Evolutionary conservation across 2,329 filamentous ascomycete species (phyloP), one percentile per base, ranked within the genome.

Genomic region (Cladosporium velox): DNA sequence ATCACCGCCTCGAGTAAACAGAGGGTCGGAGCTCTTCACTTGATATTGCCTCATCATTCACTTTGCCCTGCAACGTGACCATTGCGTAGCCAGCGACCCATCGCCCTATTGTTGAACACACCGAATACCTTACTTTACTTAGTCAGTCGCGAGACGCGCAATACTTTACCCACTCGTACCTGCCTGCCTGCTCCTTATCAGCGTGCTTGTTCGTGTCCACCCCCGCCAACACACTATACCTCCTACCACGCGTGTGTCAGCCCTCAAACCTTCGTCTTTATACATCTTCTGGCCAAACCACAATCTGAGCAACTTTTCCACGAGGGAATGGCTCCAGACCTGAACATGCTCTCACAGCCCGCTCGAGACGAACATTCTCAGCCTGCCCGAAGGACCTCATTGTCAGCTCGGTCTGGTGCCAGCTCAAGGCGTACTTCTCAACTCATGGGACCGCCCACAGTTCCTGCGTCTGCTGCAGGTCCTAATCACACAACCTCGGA

Each of bases 241-340:
- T 61, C 34, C 34, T 24, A 21, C 54, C 54, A 5, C 30, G 14
- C 30, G 18, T 30, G 49, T 47, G n/a, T 47, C 41, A 47, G 41
- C 41, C 41, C 41, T 47, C n/a, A 8, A 47, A 47, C 41, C n/a
- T 47, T 47, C 41, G 1, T 21, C 41, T 21, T 24, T 24, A 21
- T 47, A 21, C 41, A 24, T 21, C 41, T 47, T 24, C 41, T 21
- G 18, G 11, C 41, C 38, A 44, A 41, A 47, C n/a, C n/a, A 47
- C 41, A 47, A 24, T 12, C 41, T 47, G 3, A 47, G 41, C n/a
- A 47, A n/a, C 41, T 10, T 21, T 21, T 12, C 5, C 41, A 24
- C 41, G n/a, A 21, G 41, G 41, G n/a, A 34, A 85, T 85, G 83
- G 77, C 83, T 61, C 79, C 83, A 63, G 84, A 85, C 70, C 71